Conservation (phyloP, 176 grass and related monocot genomes). For the Guadua angustifolia region DNA sequence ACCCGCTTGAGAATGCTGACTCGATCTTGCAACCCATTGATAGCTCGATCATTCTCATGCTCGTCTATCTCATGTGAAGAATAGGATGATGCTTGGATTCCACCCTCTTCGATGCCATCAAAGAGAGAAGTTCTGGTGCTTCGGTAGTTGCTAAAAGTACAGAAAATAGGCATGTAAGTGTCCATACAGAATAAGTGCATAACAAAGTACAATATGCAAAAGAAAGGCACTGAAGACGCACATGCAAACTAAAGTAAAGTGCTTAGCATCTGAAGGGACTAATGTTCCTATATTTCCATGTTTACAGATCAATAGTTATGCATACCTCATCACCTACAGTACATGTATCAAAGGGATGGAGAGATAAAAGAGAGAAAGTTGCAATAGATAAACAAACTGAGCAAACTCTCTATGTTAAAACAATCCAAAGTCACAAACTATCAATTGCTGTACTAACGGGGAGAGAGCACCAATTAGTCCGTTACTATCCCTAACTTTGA, state of each 20-base stretch:
- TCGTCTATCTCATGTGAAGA: slow-evolving; percentile 90
- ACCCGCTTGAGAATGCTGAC: slow-evolving; percentile 96
- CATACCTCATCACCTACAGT: background rate
- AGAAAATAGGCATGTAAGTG: background rate
- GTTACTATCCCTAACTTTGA: background rate
- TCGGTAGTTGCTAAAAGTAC: slow-evolving; percentile 50
- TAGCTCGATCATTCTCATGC: slow-evolving; percentile 75
- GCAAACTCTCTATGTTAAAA: slow-evolving; percentile 9
- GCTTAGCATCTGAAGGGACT: background rate
- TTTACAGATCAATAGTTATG: slow-evolving; percentile 3
- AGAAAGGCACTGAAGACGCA: background rate
- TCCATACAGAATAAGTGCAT: background rate
- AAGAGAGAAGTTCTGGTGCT: slow-evolving; percentile 74
- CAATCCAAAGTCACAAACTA: slow-evolving; percentile 7
- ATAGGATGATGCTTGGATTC: slow-evolving; percentile 67
- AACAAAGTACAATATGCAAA: slow-evolving; percentile 13
- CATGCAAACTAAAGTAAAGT: background rate
- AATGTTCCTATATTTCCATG: slow-evolving; percentile 6
- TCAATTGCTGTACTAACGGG: background rate
- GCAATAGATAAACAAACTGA: slow-evolving; percentile 3
- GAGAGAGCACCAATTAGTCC: background rate
- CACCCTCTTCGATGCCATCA: slow-evolving; percentile 95
- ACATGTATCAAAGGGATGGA: background rate
- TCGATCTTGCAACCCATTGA: slow-evolving; percentile 95
- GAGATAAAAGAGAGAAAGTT: background rate